These are phyloP conservation scores for Mycena alexandri DNA, from an alignment of 768 basidiomycete species.

Conservation along the genomic window DNA sequence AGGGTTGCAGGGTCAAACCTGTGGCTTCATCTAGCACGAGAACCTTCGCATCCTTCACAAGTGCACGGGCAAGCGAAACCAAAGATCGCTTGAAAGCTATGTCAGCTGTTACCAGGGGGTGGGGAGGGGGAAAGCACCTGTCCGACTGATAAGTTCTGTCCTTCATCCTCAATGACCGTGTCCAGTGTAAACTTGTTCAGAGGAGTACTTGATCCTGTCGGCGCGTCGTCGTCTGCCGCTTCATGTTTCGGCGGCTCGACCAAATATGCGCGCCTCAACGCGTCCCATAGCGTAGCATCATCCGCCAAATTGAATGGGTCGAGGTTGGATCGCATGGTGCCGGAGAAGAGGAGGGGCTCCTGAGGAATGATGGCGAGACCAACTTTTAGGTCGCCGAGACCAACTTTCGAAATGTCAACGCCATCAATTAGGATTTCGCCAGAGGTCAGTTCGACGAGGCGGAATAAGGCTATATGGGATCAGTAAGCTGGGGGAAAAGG, in stretches of 20 bases:
- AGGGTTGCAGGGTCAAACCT: conserved; percentile 50
- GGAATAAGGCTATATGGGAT: conserved; percentile 69
- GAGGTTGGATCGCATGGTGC: conserved; percentile 87
- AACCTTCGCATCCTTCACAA: conserved; percentile 88
- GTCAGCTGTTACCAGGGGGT: conserved; percentile 22
- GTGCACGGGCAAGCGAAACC: conserved; percentile 88
- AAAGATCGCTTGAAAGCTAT: conserved; percentile 70
- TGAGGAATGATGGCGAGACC: conserved; percentile 87
- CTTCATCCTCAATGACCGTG: conserved; percentile 87
- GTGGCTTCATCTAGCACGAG: conserved; percentile 94
- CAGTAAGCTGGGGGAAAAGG: conserved; percentile 11
- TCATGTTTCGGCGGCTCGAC: conserved; percentile 63
- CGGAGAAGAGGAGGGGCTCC: conserved; percentile 78
- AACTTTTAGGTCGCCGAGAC: conserved; percentile 78
- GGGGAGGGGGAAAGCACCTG: conserved; percentile 58
- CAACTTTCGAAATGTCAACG: conserved; percentile 86
- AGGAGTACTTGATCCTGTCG: conserved; percentile 59
- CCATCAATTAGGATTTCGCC: conserved; percentile 87
- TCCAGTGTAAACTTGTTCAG: conserved; percentile 84
- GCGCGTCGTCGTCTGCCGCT: conserved; percentile 49
- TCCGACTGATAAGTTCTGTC: conserved; percentile 85
- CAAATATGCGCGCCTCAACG: conserved; percentile 86
- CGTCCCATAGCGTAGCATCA: conserved; percentile 89
- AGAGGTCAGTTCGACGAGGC: conserved; percentile 82
- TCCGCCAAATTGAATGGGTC: conserved; percentile 90